These are phyloP conservation scores for Galerina sulciceps DNA, from an alignment of 768 basidiomycete species.

Conservation along the genomic window DNA sequence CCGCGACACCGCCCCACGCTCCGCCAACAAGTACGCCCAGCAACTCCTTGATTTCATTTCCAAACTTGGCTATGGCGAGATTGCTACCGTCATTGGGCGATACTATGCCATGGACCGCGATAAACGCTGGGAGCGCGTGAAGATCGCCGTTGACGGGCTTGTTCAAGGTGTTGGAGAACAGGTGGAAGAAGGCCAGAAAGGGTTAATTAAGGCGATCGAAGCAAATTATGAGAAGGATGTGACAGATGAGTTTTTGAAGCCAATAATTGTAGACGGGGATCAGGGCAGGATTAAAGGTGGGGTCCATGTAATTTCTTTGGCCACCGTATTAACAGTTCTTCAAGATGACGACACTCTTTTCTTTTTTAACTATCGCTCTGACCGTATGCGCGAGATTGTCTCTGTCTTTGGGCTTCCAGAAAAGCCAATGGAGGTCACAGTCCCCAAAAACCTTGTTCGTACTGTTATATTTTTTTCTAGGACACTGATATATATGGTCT, in stretches of 20 bases:
- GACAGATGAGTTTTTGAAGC: constrained; percentile 96
- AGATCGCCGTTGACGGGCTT: constrained; percentile 87
- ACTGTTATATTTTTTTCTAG: neutral
- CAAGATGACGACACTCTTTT: constrained; percentile 87
- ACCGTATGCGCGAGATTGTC: constrained; percentile 93
- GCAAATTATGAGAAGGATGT: constrained; percentile 83
- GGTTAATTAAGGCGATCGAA: constrained; percentile 68
- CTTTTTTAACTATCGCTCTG: constrained; percentile 97
- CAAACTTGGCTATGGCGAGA: constrained; percentile 77
- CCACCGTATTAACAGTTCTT: neutral
- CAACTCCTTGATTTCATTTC: constrained; percentile 79
- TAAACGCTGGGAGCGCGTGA: constrained; percentile 94
- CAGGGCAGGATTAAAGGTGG: constrained; percentile 81
- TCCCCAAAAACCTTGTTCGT: constrained; percentile 82
- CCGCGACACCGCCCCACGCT: constrained; percentile 90
- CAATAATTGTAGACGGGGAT: constrained; percentile 84
- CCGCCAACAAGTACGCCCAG: constrained; percentile 75
- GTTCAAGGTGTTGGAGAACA: constrained; percentile 70
- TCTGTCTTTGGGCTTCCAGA: constrained; percentile 79
- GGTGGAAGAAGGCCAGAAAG: constrained; percentile 50
- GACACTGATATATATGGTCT: neutral
- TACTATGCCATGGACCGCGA: constrained; percentile 99
- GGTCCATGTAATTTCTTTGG: constrained; percentile 19
- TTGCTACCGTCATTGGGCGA: constrained; percentile 85
- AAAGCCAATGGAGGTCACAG: constrained; percentile 81